A percentile compares a stretch with the other conserved stretches of the same genome.
Evolutionary conservation across 768 basidiomycete species (phyloP).

Genomic region (Pleurotus djamor): DNA sequence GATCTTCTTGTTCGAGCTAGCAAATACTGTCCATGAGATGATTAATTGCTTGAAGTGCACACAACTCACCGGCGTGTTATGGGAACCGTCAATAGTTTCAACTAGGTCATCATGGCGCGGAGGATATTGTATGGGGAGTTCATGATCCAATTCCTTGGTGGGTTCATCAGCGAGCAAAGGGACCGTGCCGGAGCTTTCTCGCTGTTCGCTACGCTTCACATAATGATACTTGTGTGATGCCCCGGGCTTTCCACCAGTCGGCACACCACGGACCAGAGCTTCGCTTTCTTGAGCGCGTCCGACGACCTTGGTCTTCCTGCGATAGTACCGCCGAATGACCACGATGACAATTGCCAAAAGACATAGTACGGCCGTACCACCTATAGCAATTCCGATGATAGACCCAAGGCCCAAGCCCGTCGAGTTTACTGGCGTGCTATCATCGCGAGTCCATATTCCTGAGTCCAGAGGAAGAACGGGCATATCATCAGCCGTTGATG

Average conservation of each 20-base stretch:
- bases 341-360: background rate
- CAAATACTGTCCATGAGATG: background rate
- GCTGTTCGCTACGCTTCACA: background rate
- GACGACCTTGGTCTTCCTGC: background rate
- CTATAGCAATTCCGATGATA: background rate
- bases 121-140: background rate
- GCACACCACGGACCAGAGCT: background rate
- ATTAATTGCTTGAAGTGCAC: no score
- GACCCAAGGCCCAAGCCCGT: background rate
- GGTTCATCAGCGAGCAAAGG: background rate
- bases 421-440: background rate
- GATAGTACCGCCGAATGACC: background rate
- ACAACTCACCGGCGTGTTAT: no score
- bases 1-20: background rate
- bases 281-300: conserved; percentile 3
- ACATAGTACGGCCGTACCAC: background rate
- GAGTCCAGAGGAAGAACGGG: background rate
- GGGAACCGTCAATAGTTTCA: no score
- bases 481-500: background rate
- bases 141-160: background rate
- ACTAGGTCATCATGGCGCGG: background rate
- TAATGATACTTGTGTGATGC: background rate
- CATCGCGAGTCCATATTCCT: background rate
- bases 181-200: background rate
- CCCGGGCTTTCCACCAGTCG: background rate